phyloP scores from a whole-genome alignment of 306 rosid genomes.

The Castanea sativa region DNA sequence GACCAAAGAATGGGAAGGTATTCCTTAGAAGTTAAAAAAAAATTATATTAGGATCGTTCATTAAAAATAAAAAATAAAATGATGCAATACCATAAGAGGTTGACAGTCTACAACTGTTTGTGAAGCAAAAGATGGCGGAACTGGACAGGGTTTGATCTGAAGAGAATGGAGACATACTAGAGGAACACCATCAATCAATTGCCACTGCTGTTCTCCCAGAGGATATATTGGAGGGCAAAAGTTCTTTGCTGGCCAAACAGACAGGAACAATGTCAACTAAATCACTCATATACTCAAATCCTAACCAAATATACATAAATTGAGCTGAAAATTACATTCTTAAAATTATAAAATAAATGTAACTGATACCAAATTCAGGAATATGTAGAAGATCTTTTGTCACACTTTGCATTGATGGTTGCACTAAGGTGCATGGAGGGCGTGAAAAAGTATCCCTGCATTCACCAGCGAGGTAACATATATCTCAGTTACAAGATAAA shows the following conservation, averaged over 20 bases:
- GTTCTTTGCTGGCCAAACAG: slow-evolving; percentile 61
- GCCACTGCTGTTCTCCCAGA: slow-evolving; percentile 70
- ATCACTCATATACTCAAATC: slow-evolving; percentile 6
- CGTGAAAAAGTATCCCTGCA: slow-evolving; percentile 80
- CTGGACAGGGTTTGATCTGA: slow-evolving; percentile 81
- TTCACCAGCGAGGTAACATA: slow-evolving; percentile 23
- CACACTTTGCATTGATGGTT: slow-evolving; percentile 72
- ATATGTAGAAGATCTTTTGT: slow-evolving; percentile 41
- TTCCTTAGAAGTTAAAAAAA: slow-evolving; percentile 12
- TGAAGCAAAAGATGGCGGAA: slow-evolving; percentile 84
- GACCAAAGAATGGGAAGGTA: slow-evolving; percentile 19
- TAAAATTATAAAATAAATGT: slow-evolving; percentile 4
- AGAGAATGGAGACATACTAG: slow-evolving; percentile 74
- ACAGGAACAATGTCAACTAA: slow-evolving; percentile 20
- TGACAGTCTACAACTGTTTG: slow-evolving; percentile 87
- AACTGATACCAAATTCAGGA: slow-evolving; percentile 77
- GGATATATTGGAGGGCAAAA: slow-evolving; percentile 95
- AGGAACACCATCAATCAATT: slow-evolving; percentile 61
- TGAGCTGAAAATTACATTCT: slow-evolving; percentile 2
- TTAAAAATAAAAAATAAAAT: slow-evolving; percentile 20
- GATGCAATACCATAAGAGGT: slow-evolving; percentile 72
- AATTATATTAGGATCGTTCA: slow-evolving; percentile 1
- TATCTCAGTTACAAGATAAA: slow-evolving; percentile 18
- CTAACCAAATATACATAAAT: slow-evolving; percentile 1
- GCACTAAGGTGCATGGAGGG: slow-evolving; percentile 89